Evolutionary conservation across 352 stramenopile species (phyloP), one percentile per base, ranked within the genome.

Genomic region (Pythium grandisporangium): DNA sequence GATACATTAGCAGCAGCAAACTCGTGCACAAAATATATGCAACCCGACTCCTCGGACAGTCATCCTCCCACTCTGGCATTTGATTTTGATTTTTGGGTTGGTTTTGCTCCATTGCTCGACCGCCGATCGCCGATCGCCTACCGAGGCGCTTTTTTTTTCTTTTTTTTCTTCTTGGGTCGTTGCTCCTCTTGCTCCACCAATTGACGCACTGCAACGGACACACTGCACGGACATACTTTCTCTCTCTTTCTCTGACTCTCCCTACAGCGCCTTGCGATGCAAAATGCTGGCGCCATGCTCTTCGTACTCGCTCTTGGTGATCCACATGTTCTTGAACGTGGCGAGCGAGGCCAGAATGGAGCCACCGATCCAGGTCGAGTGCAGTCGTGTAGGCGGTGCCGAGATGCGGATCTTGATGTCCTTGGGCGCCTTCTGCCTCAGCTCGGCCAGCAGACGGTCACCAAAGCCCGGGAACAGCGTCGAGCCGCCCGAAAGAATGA

Each of bases 291-390:
- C 66, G 19, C 96, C 96, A 59, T 95, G 95, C 70, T 99, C 96
- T 37, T 98, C 96, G 62, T 99, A 99, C 69, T 99, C 96, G 38
- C 74, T 82, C 69, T 97, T 98, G 36, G 92, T 97, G 62, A 99
- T 97, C 94, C 95, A 99, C 94, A 99, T 99, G 52, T 98, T 96
- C 68, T 98, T 95, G 74, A 99, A 99, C 19, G 88, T 98, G 37
- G 92, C 94, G 20, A 99, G 76, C 46, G 89, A 98, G 22, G 84
- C 94, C 26, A 99, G 68, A 63, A 99, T 98, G 53, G 93, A 98
- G 19, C 95, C 96, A 35, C 96, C 96, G 45, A 99, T 84, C 96
- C 96, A 99, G 21, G 93, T 96, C 13, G 93, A 97, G 58, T 97
- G 83, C 27, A 96, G 84, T 16, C 96, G 81, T 48, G 97, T 95